A percentile compares a stretch with the other conserved stretches of the same genome.
Evolutionary conservation across 192 early-diverging fungal genomes (phyloP).

Genomic region (Rhizophagus prolifer): DNA sequence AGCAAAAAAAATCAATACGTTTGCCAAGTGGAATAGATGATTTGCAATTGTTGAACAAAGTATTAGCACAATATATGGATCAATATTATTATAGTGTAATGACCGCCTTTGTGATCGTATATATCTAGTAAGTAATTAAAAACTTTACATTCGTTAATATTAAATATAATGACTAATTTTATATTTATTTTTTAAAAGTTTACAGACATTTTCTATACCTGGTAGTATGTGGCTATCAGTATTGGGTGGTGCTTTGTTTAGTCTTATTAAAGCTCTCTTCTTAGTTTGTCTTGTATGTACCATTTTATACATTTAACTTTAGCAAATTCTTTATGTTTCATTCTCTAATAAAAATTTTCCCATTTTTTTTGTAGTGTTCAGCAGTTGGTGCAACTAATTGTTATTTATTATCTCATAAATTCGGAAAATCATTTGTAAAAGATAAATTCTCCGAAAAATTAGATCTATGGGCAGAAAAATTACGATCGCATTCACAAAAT

Average conservation of each 20-base stretch:
- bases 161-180: neutral
- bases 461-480: neutral
- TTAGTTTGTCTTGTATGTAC: slow-evolving; percentile 48
- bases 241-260: slow-evolving; percentile 55
- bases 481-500: slow-evolving; percentile 48
- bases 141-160: neutral
- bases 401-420: slow-evolving; percentile 49
- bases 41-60: slow-evolving; percentile 45
- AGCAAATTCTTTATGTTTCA: neutral
- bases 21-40: slow-evolving; percentile 55
- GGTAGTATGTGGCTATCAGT: slow-evolving; percentile 66
- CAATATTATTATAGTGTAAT: slow-evolving; percentile 52
- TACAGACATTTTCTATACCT: slow-evolving; percentile 62
- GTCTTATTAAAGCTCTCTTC: slow-evolving; percentile 50
- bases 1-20: slow-evolving; percentile 45
- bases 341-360: neutral
- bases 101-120: slow-evolving; percentile 45
- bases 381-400: slow-evolving; percentile 53
- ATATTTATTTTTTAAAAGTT: slow-evolving; percentile 40
- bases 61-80: slow-evolving; percentile 50
- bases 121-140: slow-evolving; percentile 53
- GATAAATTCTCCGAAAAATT: slow-evolving; percentile 33
- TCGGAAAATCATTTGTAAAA: slow-evolving; percentile 51
- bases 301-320: neutral
- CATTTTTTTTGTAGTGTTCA: slow-evolving; percentile 40